Conservation (phyloP, 148 eudicot species). For the Diospyros kaki region DNA sequence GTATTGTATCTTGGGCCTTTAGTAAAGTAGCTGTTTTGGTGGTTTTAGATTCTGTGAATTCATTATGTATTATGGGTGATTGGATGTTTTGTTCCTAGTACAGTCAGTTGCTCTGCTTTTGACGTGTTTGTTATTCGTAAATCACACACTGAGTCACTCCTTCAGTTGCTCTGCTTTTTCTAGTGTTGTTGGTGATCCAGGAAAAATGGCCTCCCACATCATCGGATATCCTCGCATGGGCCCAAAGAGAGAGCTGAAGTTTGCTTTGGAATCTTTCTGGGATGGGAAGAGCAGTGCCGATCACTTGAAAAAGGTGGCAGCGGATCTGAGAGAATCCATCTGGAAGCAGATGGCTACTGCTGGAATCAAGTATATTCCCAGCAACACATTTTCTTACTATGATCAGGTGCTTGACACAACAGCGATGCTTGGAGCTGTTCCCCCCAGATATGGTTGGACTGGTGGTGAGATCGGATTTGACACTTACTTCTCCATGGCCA, state of each 20-base stretch:
- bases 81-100: too few relatives aligned
- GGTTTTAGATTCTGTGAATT: too few relatives aligned
- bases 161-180: too few relatives aligned
- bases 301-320: constrained; percentile 49
- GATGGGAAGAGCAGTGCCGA: constrained; percentile 50
- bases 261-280: constrained; percentile 54
- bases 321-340: constrained; percentile 47
- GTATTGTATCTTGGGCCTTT: too few relatives aligned
- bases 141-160: too few relatives aligned
- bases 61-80: too few relatives aligned
- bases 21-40: too few relatives aligned
- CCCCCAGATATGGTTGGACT: constrained; percentile 42
- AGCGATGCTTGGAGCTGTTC: constrained; percentile 54
- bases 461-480: constrained; percentile 51
- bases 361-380: constrained; percentile 48
- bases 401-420: constrained; percentile 54
- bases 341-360: constrained; percentile 52
- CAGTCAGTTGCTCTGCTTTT: too few relatives aligned
- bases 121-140: too few relatives aligned
- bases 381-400: constrained; percentile 52
- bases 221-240: constrained; percentile 60
- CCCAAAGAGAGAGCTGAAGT: constrained; percentile 58
- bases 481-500: constrained; percentile 51
- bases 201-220: constrained; percentile 49
- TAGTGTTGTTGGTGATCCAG: background rate